Percentiles rank a stretch among this genome's conserved stretches.
Conservation (phyloP, 2,329 filamentous ascomycete genomes). For the Xylariaceae sp. region DNA sequence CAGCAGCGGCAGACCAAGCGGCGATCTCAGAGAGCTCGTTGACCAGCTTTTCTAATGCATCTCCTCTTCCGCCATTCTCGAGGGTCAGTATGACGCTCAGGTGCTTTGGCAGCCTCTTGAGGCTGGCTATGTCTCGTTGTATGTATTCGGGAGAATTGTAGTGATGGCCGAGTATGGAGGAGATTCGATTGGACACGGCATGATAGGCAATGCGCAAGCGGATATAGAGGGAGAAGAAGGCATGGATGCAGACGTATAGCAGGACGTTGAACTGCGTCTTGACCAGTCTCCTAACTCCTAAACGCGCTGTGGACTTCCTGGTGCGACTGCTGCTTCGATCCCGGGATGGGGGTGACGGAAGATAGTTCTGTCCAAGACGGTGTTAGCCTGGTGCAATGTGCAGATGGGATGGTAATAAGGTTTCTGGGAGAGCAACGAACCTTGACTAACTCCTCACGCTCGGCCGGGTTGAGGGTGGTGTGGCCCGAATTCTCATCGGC, state of each 20-base stretch:
- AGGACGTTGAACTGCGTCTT: conserved; percentile 60
- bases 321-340: conserved; percentile 26
- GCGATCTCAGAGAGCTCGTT: conserved; percentile 89
- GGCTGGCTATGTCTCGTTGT: conserved; percentile 72
- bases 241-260: conserved; percentile 67
- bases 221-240: conserved; percentile 84
- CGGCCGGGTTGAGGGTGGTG: conserved; percentile 38
- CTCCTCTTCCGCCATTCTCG: conserved; percentile 64
- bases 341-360: conserved; percentile 24
- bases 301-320: conserved; percentile 35
- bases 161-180: conserved; percentile 87
- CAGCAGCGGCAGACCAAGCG: conserved; percentile 88
- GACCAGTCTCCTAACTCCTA: conserved; percentile 60
- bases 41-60: conserved; percentile 77
- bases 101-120: conserved; percentile 76
- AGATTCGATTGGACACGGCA: conserved; percentile 69
- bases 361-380: conserved; percentile 23
- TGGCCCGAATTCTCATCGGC: conserved; percentile 42
- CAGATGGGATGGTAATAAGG: neutral
- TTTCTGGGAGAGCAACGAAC: conserved; percentile 25
- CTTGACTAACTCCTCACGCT: conserved; percentile 43
- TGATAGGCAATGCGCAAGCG: conserved; percentile 77
- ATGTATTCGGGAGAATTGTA: conserved; percentile 94
- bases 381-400: conserved; percentile 5
- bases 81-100: conserved; percentile 80